These are phyloP conservation scores for Rhododendron williamsianum DNA, from an alignment of 148 eudicot genomes.

Conservation along the genomic window DNA sequence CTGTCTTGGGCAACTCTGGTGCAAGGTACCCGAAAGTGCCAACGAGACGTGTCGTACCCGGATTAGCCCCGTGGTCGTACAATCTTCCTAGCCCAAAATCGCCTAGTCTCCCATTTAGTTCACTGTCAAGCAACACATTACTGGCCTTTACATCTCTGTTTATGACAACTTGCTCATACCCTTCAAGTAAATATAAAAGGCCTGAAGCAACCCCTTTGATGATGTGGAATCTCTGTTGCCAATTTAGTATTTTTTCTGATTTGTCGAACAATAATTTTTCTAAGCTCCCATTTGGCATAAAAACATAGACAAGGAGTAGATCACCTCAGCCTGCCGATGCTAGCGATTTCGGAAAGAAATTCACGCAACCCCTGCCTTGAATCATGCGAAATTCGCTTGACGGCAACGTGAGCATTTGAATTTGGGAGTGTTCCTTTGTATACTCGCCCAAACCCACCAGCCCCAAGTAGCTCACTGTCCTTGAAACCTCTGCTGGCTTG, in stretches of 20 bases:
- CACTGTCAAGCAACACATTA: slow-evolving; percentile 52
- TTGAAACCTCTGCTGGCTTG: slow-evolving; percentile 40
- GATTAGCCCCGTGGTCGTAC: slow-evolving; percentile 47
- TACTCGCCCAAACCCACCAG: slow-evolving; percentile 52
- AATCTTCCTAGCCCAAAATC: slow-evolving; percentile 61
- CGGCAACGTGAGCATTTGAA: slow-evolving; percentile 27
- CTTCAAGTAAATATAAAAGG: slow-evolving; percentile 47
- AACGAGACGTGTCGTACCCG: slow-evolving; percentile 41
- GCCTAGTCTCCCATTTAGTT: slow-evolving; percentile 49
- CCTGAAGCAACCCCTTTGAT: slow-evolving; percentile 51
- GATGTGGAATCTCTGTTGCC: slow-evolving; percentile 45
- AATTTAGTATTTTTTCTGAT: slow-evolving; percentile 13
- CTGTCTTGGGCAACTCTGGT: slow-evolving; percentile 43
- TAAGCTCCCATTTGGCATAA: slow-evolving; percentile 62
- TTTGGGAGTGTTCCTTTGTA: slow-evolving; percentile 36
- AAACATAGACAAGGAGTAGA: slow-evolving; percentile 51
- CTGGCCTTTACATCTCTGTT: slow-evolving; percentile 64
- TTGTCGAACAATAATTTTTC: slow-evolving; percentile 36
- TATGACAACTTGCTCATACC: slow-evolving; percentile 51
- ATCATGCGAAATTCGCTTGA: slow-evolving; percentile 34
- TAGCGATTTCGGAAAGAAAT: slow-evolving; percentile 12
- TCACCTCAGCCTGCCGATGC: slow-evolving; percentile 41
- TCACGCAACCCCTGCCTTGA: slow-evolving; percentile 42
- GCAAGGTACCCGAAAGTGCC: slow-evolving; percentile 68
- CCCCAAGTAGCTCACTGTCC: slow-evolving; percentile 33